phyloP scores from a whole-genome alignment of 805 yeast genomes.

The Teunomyces gatunensis region DNA sequence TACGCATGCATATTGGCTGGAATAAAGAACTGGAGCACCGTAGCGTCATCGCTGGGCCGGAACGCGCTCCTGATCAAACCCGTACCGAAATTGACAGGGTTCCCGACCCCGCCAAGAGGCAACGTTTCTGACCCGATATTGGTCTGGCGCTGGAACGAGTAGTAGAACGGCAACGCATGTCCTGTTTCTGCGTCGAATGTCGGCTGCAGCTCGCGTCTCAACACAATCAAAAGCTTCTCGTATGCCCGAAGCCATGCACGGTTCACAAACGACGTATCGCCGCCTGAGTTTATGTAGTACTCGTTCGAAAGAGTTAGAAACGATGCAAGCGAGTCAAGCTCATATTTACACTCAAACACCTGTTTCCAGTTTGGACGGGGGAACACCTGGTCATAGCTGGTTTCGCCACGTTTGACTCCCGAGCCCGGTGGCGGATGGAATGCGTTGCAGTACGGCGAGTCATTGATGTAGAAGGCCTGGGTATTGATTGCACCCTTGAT shows the following conservation, averaged over 20 bases:
- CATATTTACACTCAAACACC: slow-evolving; percentile 89
- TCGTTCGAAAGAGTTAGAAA: slow-evolving; percentile 74
- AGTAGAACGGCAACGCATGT: slow-evolving; percentile 45
- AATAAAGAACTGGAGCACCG: slow-evolving; percentile 73
- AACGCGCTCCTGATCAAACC: slow-evolving; percentile 81
- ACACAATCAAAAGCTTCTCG: slow-evolving; percentile 47
- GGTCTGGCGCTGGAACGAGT: slow-evolving; percentile 72
- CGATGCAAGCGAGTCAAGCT: slow-evolving; percentile 80
- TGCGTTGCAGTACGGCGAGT: slow-evolving; percentile 84
- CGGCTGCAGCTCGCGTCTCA: slow-evolving; percentile 60
- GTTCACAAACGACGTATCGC: slow-evolving; percentile 47
- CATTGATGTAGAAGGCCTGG: slow-evolving; percentile 62
- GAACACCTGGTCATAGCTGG: slow-evolving; percentile 60
- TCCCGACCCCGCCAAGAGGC: slow-evolving; percentile 75
- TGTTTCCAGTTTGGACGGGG: slow-evolving; percentile 69
- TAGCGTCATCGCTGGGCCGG: slow-evolving; percentile 86
- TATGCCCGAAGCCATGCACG: slow-evolving; percentile 59
- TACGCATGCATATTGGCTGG: slow-evolving; percentile 82
- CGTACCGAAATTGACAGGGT: slow-evolving; percentile 71
- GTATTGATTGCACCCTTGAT: slow-evolving; percentile 78
- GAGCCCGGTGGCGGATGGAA: slow-evolving; percentile 77
- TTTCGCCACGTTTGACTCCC: slow-evolving; percentile 45
- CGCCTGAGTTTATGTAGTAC: slow-evolving; percentile 53
- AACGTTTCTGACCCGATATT: slow-evolving; percentile 78
- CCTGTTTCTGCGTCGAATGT: slow-evolving; percentile 56